These are phyloP conservation scores for Neonectria coccinea DNA, from an alignment of 2,329 filamentous ascomycete species.

Conservation along the genomic window DNA sequence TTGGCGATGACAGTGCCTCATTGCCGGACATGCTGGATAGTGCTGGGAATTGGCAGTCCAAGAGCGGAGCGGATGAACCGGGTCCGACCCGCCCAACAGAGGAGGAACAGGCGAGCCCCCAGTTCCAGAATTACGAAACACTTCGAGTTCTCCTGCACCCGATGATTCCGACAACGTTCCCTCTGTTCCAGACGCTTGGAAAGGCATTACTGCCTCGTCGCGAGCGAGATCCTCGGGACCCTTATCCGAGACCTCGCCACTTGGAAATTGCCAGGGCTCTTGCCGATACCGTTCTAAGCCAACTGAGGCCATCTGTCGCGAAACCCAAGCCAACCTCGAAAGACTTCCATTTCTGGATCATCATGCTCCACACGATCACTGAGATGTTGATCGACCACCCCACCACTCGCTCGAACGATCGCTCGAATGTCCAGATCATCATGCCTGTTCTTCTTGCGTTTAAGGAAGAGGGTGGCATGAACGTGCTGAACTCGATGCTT, in stretches of 20 bases:
- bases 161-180: slow-evolving; percentile 82
- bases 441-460: slow-evolving; percentile 88
- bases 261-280: slow-evolving; percentile 72
- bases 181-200: slow-evolving; percentile 87
- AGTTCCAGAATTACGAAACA: slow-evolving; percentile 80
- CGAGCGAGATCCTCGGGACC: slow-evolving; percentile 67
- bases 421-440: slow-evolving; percentile 65
- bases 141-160: slow-evolving; percentile 82
- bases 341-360: slow-evolving; percentile 84
- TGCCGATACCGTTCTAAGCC: slow-evolving; percentile 75
- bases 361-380: slow-evolving; percentile 81
- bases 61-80: slow-evolving; percentile 38
- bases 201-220: slow-evolving; percentile 83
- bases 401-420: slow-evolving; percentile 60
- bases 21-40: slow-evolving; percentile 49
- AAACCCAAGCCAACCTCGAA: slow-evolving; percentile 64
- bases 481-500: slow-evolving; percentile 78
- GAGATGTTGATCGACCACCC: slow-evolving; percentile 80
- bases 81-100: slow-evolving; percentile 52
- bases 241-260: slow-evolving; percentile 66
- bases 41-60: slow-evolving; percentile 44
- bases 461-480: slow-evolving; percentile 82
- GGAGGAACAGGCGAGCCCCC: slow-evolving; percentile 57
- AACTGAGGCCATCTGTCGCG: slow-evolving; percentile 66
- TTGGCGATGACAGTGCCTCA: slow-evolving; percentile 46